Evolutionary conservation across 83 land plant genomes (phyloP), one percentile per base, ranked within the genome.

Genomic region (Thuja plicata): DNA sequence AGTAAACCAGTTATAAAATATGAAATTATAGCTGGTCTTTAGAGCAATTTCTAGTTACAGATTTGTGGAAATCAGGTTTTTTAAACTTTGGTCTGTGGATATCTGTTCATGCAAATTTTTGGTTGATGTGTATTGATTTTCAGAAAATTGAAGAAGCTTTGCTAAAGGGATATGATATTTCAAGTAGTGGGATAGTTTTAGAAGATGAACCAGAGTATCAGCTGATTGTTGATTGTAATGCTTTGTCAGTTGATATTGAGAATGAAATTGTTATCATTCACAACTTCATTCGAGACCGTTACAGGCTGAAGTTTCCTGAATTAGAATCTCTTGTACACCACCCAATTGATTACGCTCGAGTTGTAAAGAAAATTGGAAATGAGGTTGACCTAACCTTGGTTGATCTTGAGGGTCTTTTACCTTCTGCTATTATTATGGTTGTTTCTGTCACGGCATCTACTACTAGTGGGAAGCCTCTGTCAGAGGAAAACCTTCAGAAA

Each of bases 181-280:
- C 96, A 8, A 74, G 83, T 38, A 90, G 87, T 34, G 97, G 93
- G 34, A 77, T 91, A 38, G 96, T 94, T 0, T 91, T 93, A 55
- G 99, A 98, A 92, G 99, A 98, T 91, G 99, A 98, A 87, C 99
- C 99, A 19, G 99, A 98, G 77, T 98, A 98, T 88, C 99, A 98
- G 88, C 92, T 97, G 17, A 97, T 97, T 10, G 99, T 97, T 27
- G 99, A 97, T 30, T 98, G 96, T 76, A 98, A 98, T 89, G 93
- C 98, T 15, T 90, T 98, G 66, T 98, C 97, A 3, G 96, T 97
- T 86, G 99, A 98, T 84, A 97, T 97, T 79, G 99, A 98, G 84
- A 96, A 97, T 91, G 99, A 98, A 91, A 97, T 97, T 66, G 89
- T 91, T 13, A 94, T 97, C 24, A 96, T 98, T 77, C 99, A 98